These are phyloP conservation scores for Didymellaceae sp. DNA, from an alignment of 2,329 filamentous ascomycete genomes.

Conservation along the genomic window DNA sequence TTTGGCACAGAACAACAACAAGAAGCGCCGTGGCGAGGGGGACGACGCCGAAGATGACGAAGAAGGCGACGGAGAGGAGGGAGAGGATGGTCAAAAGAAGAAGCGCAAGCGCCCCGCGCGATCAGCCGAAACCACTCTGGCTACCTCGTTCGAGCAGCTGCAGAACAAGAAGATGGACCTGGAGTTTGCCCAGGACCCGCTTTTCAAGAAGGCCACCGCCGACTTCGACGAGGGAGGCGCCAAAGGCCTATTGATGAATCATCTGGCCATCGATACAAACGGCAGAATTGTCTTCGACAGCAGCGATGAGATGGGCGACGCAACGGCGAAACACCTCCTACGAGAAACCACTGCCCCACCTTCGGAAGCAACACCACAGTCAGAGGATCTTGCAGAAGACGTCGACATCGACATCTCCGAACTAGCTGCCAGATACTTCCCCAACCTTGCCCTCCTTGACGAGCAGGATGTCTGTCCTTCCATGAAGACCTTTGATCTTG, in stretches of 20 bases:
- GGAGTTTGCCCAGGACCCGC: constrained; percentile 92
- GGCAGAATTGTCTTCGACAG: constrained; percentile 98
- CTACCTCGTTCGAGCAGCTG: constrained; percentile 82
- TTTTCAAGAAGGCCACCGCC: constrained; percentile 99
- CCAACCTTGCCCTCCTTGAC: constrained; percentile 77
- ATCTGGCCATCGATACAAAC: constrained; percentile 90
- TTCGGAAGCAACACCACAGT: constrained; percentile 44
- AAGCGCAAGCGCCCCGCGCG: constrained; percentile 78
- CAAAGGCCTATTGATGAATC: constrained; percentile 92
- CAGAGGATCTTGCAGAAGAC: constrained; percentile 43
- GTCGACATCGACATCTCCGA: constrained; percentile 74
- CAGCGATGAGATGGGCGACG: constrained; percentile 79
- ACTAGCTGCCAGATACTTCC: constrained; percentile 83
- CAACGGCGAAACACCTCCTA: constrained; percentile 53
- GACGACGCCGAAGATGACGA: constrained; percentile 50
- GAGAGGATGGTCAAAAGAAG: constrained; percentile 66
- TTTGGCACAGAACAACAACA: constrained; percentile 81
- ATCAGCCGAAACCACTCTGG: constrained; percentile 91
- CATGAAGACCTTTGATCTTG: constrained; percentile 90
- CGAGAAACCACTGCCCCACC: constrained; percentile 51
- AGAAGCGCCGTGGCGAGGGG: constrained; percentile 52
- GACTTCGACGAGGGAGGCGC: constrained; percentile 98
- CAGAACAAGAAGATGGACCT: constrained; percentile 98
- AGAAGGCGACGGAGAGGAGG: constrained; percentile 72
- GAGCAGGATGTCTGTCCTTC: constrained; percentile 93